Percentiles rank a stretch among this genome's conserved stretches.
Evolutionary conservation across 768 basidiomycete genomes (phyloP).

Genomic region (Cyclocybe cylindracea): DNA sequence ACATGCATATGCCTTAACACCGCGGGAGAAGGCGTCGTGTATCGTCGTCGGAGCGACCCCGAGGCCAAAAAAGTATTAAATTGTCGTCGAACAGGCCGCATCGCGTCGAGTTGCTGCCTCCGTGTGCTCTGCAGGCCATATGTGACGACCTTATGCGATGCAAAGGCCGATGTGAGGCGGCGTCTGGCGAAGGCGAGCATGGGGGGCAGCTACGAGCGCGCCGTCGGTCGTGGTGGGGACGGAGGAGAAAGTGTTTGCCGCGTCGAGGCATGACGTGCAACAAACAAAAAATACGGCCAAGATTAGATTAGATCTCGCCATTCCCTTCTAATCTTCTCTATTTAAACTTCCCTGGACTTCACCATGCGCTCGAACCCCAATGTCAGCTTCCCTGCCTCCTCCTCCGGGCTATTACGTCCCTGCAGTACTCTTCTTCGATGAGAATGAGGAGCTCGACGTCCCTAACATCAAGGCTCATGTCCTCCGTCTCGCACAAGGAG

Average conservation of each 20-base stretch:
- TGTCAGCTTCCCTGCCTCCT: slow-evolving; percentile 40
- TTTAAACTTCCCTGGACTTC: not conserved
- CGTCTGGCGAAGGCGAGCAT: slow-evolving; percentile 50
- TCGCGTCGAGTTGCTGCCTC: slow-evolving; percentile 26
- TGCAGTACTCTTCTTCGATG: slow-evolving; percentile 71
- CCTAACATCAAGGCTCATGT: slow-evolving; percentile 68
- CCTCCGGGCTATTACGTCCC: slow-evolving; percentile 78
- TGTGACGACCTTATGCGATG: slow-evolving; percentile 47
- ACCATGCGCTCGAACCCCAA: not conserved
- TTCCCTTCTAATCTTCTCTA: not conserved
- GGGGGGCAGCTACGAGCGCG: not conserved
- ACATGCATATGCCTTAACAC: slow-evolving; percentile 67
- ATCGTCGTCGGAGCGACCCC: slow-evolving; percentile 51
- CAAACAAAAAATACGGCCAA: slow-evolving; percentile 6
- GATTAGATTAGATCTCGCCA: too few species aligned
- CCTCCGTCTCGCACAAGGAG: slow-evolving; percentile 74
- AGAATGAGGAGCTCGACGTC: slow-evolving; percentile 71
- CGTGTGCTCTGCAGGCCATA: slow-evolving; percentile 53
- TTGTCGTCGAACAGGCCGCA: slow-evolving; percentile 54
- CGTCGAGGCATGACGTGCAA: slow-evolving; percentile 1
- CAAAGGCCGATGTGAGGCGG: slow-evolving; percentile 29
- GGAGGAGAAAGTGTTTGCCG: not conserved
- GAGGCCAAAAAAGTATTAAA: slow-evolving; percentile 58
- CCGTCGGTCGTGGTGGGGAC: not conserved
- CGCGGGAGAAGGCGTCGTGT: slow-evolving; percentile 41